These are phyloP conservation scores for Cordyceps tenuipes DNA, from an alignment of 2,329 filamentous ascomycete genomes.

Conservation along the genomic window DNA sequence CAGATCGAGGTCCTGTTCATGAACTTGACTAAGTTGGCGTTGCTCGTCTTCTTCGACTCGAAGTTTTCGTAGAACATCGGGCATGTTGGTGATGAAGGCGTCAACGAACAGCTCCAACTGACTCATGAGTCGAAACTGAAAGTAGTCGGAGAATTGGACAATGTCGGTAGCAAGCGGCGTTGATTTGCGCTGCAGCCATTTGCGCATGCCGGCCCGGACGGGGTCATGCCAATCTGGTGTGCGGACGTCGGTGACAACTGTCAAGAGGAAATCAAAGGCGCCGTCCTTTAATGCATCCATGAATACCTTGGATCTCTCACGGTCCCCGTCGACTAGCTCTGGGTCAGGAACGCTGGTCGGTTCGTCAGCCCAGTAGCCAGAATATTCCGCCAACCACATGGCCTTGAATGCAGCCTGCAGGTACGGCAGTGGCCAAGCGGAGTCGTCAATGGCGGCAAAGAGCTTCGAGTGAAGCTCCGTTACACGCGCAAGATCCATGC, in stretches of 20 bases:
- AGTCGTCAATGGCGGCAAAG: constrained; percentile 55
- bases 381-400: constrained; percentile 92
- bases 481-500: constrained; percentile 58
- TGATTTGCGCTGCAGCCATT: constrained; percentile 75
- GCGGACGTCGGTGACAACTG: constrained; percentile 73
- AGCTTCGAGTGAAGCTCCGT: constrained; percentile 62
- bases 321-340: constrained; percentile 59
- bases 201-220: constrained; percentile 71
- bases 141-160: constrained; percentile 59
- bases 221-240: constrained; percentile 81
- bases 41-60: constrained; percentile 88
- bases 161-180: constrained; percentile 59
- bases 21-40: constrained; percentile 55
- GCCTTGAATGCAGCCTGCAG: constrained; percentile 71
- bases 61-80: constrained; percentile 78
- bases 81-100: constrained; percentile 89
- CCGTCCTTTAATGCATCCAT: constrained; percentile 75
- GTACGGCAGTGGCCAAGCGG: constrained; percentile 63
- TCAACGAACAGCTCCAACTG: constrained; percentile 84
- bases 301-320: constrained; percentile 58
- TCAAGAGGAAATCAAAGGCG: constrained; percentile 84
- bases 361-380: constrained; percentile 76
- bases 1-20: constrained; percentile 64
- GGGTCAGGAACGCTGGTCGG: constrained; percentile 52
- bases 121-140: constrained; percentile 65